phyloP scores from a whole-genome alignment of 2,329 filamentous ascomycete species.

The Trichoderma harzianum region DNA sequence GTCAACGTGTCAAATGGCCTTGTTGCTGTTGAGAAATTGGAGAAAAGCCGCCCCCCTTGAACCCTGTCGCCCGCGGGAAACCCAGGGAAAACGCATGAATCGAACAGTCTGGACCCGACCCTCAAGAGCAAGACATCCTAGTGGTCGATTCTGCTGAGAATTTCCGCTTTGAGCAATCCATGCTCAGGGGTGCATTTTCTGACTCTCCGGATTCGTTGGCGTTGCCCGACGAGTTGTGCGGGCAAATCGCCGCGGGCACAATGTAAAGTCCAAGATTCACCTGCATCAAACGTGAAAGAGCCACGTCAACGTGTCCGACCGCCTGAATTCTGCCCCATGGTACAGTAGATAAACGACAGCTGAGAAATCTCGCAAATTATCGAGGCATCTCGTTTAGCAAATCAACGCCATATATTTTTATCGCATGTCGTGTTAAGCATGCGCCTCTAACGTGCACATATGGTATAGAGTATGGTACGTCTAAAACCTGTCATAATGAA shows the following conservation, averaged over 20 bases:
- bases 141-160: constrained; percentile 15
- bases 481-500: background rate
- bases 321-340: background rate
- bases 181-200: background rate
- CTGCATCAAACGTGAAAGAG: background rate
- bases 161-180: constrained; percentile 17
- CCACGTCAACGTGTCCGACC: background rate
- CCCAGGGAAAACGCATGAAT: background rate
- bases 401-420: background rate
- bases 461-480: background rate
- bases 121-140: background rate
- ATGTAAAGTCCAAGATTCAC: background rate
- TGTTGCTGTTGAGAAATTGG: background rate
- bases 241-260: background rate
- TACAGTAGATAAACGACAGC: background rate
- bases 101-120: background rate
- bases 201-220: background rate
- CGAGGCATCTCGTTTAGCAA: background rate
- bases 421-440: background rate
- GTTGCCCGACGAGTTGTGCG: background rate
- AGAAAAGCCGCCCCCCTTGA: background rate
- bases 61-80: constrained; percentile 9
- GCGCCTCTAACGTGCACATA: background rate
- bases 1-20: background rate
- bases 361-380: background rate